These are phyloP conservation scores for Lactifluus pinguis DNA, from an alignment of 768 basidiomycete genomes.

Conservation along the genomic window DNA sequence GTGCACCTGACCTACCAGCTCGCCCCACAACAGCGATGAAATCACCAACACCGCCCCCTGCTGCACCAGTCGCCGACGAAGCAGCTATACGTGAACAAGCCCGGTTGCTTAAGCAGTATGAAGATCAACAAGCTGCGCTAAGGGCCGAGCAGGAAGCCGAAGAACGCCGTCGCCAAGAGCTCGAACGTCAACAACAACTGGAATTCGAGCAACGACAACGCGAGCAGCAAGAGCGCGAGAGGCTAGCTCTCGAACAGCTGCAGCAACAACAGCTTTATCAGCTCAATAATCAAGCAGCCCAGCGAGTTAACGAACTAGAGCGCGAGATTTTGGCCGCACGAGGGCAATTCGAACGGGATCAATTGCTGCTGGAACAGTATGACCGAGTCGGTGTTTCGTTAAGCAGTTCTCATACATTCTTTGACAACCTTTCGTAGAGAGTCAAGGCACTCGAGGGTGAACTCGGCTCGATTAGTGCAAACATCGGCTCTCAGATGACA, in stretches of 20 bases:
- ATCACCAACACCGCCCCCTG: slow-evolving; percentile 58
- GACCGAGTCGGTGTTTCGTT: slow-evolving; percentile 61
- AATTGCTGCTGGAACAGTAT: slow-evolving; percentile 95
- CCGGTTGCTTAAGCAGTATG: slow-evolving; percentile 91
- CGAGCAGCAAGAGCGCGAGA: slow-evolving; percentile 81
- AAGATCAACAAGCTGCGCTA: slow-evolving; percentile 89
- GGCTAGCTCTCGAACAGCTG: slow-evolving; percentile 82
- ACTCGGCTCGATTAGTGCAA: slow-evolving; percentile 59
- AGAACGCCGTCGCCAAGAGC: slow-evolving; percentile 68
- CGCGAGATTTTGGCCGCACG: slow-evolving; percentile 86
- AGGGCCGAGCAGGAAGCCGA: slow-evolving; percentile 73
- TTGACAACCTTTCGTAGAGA: slow-evolving; percentile 40
- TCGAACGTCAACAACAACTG: slow-evolving; percentile 66
- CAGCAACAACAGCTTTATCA: slow-evolving; percentile 76
- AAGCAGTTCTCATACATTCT: neutral
- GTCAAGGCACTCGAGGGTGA: slow-evolving; percentile 95
- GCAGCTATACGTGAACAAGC: slow-evolving; percentile 82
- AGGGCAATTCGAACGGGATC: slow-evolving; percentile 96
- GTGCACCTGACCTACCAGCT: slow-evolving; percentile 80
- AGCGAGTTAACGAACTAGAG: slow-evolving; percentile 76
- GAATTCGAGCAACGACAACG: slow-evolving; percentile 88
- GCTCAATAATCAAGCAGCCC: slow-evolving; percentile 66
- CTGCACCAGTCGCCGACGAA: slow-evolving; percentile 59
- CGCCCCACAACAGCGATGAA: slow-evolving; percentile 52
- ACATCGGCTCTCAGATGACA: slow-evolving; percentile 75